Percentiles rank a stretch among this genome's conserved stretches.
Evolutionary conservation across 2,329 filamentous ascomycete genomes (phyloP).

Genomic region (Clonostachys solani): DNA sequence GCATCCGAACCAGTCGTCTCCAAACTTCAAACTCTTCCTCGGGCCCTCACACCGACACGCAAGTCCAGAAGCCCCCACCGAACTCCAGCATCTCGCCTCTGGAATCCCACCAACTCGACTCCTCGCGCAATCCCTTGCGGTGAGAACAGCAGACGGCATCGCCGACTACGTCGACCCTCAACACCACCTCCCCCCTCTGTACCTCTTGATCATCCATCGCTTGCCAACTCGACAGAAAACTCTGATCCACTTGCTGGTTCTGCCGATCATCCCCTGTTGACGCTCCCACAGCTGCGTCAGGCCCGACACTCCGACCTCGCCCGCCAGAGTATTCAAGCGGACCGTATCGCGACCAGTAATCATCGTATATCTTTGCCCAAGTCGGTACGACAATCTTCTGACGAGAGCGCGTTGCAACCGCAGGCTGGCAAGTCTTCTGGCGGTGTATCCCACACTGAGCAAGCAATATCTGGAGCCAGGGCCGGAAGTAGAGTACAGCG

Average conservation of each 20-base stretch:
- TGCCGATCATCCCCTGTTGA: conserved; percentile 46
- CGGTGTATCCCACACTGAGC: no score
- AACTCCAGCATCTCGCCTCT: conserved; percentile 45
- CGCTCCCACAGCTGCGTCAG: conserved; percentile 44
- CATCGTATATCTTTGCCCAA: conserved; percentile 48
- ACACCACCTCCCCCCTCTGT: conserved; percentile 49
- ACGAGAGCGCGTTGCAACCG: conserved; percentile 30
- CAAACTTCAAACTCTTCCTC: conserved; percentile 26
- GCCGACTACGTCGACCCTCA: conserved; percentile 37
- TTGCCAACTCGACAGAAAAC: conserved; percentile 28
- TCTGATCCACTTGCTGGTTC: conserved; percentile 30
- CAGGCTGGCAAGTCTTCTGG: no score
- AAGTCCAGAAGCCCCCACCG: conserved; percentile 27
- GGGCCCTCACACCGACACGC: conserved; percentile 25
- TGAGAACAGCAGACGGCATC: conserved; percentile 10
- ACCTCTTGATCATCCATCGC: conserved; percentile 39
- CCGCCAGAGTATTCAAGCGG: conserved; percentile 46
- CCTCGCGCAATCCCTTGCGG: conserved; percentile 30
- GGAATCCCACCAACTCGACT: conserved; percentile 59
- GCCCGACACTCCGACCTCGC: conserved; percentile 30
- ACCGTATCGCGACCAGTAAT: conserved; percentile 37
- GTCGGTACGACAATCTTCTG: conserved; percentile 49
- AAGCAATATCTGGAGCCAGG: no score
- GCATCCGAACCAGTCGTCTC: neutral
- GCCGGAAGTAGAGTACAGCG: no score